Evolutionary conservation across 345 rosid genomes (phyloP), one percentile per base, ranked within the genome.

Genomic region (Cochlearia excelsa): DNA sequence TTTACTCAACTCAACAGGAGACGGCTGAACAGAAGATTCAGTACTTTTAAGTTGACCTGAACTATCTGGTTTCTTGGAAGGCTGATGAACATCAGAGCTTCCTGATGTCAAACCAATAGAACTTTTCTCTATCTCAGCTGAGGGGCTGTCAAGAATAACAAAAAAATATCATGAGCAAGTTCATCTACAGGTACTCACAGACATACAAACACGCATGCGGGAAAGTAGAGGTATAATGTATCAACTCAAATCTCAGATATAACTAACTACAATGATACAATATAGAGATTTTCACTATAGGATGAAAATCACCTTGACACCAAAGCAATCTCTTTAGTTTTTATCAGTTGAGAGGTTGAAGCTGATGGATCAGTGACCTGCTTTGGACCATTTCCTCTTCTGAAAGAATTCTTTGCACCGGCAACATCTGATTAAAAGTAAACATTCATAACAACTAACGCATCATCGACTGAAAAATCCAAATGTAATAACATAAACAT

Each of bases 351-450:
- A 1, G 77, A 70, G 49, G 73, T 52, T 58, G 80, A 74, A 45
- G 73, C 54, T 26, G 81, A 79, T 51, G 77, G 74, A 54, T 66
- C 78, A 37, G 58, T 70, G 67, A 67, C 75, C 71, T 84, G 83
- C 67, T 84, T 86, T 28, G 73, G 59, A 60, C 71, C 75, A 67
- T 82, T 84, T 68, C 69, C 79, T 42, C 60, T 75, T 78, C 74
- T 87, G 68, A 75, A 82, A 61, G 76, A 78, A 61, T 66, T 74
- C 80, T 73, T 86, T 61, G 84, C 73, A 60, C 77, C 80, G 51
- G 80, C 79, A 70, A 74, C 79, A 80, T 85, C 98, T 91, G 80
- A 70, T 55, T 54, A 74, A 69, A 68, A 42, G 61, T 54, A 70
- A 46, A 69, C 57, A 72, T 38, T 55, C 31, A 30, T 28, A 72